phyloP scores from a whole-genome alignment of 2,329 filamentous ascomycete species.

The Aulographum hederae region DNA sequence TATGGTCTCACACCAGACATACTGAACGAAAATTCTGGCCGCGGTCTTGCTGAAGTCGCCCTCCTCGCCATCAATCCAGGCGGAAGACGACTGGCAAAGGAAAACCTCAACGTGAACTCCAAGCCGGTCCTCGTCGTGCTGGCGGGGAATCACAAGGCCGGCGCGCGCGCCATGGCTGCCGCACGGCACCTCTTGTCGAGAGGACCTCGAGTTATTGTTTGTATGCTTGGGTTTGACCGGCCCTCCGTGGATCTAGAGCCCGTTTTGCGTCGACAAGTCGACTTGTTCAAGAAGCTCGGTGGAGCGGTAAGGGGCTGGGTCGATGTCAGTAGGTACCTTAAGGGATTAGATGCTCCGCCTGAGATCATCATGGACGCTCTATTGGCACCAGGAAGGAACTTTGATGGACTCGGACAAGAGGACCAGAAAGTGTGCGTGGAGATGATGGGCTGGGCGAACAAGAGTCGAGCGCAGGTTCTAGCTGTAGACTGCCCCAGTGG shows the following conservation, averaged over 20 bases:
- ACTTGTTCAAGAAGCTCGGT: slow-evolving; percentile 68
- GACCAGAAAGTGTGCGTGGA: slow-evolving; percentile 75
- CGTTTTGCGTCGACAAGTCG: slow-evolving; percentile 61
- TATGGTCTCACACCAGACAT: slow-evolving; percentile 76
- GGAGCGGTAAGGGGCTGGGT: slow-evolving; percentile 50
- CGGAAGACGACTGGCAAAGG: slow-evolving; percentile 34
- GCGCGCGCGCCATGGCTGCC: slow-evolving; percentile 67
- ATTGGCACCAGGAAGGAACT: slow-evolving; percentile 69
- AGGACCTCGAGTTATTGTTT: slow-evolving; percentile 62
- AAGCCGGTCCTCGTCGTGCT: slow-evolving; percentile 52
- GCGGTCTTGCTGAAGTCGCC: slow-evolving; percentile 73
- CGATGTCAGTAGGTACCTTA: slow-evolving; percentile 34
- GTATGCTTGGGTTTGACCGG: slow-evolving; percentile 68
- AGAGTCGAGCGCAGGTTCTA: slow-evolving; percentile 47
- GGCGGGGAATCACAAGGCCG: slow-evolving; percentile 90
- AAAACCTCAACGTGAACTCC: slow-evolving; percentile 20
- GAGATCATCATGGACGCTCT: slow-evolving; percentile 80
- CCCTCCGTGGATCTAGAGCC: slow-evolving; percentile 65
- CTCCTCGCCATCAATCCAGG: slow-evolving; percentile 45
- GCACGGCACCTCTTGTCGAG: slow-evolving; percentile 76
- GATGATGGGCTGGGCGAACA: slow-evolving; percentile 87
- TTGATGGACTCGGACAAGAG: slow-evolving; percentile 69
- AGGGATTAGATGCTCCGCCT: slow-evolving; percentile 41
- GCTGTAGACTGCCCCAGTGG: slow-evolving; percentile 87
- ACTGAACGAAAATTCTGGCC: slow-evolving; percentile 79